Conservation (phyloP, 2,329 filamentous ascomycete species). For the Fusarium sp. region DNA sequence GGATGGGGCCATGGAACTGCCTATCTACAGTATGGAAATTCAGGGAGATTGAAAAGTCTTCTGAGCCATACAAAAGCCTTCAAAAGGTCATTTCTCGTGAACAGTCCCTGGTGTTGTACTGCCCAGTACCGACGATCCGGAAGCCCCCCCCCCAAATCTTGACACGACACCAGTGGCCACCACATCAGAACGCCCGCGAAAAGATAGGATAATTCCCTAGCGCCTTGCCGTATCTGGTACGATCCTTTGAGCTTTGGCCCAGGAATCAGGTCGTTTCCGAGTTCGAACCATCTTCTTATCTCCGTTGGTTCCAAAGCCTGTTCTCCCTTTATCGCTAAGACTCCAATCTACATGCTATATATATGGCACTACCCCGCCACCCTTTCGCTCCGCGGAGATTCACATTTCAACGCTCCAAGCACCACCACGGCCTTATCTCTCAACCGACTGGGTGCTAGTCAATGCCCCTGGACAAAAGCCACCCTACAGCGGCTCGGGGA, state of each 20-base stretch:
- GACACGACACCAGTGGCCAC: slow-evolving; percentile 10
- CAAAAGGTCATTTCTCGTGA: neutral
- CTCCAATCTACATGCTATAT: slow-evolving; percentile 30
- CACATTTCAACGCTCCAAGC: slow-evolving; percentile 30
- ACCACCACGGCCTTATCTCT: slow-evolving; percentile 40
- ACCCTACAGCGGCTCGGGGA: slow-evolving; percentile 16
- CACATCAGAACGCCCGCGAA: slow-evolving; percentile 13
- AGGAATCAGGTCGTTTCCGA: neutral
- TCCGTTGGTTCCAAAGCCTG: slow-evolving; percentile 1
- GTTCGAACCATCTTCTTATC: slow-evolving; percentile 27
- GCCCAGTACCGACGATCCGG: slow-evolving; percentile 1
- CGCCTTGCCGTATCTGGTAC: slow-evolving; percentile 6
- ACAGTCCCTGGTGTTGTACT: neutral
- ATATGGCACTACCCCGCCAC: slow-evolving; percentile 32
- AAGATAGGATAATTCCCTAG: slow-evolving; percentile 24
- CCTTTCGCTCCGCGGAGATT: slow-evolving; percentile 42
- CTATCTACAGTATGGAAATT: neutral
- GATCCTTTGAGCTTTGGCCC: neutral
- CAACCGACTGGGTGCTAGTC: slow-evolving; percentile 22
- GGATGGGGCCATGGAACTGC: neutral
- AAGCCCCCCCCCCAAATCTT: neutral
- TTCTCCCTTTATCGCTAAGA: slow-evolving; percentile 21
- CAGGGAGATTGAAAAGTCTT: neutral
- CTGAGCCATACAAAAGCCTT: neutral
- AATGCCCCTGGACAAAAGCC: slow-evolving; percentile 17